phyloP scores from a whole-genome alignment of 2,329 filamentous ascomycete genomes.

The Neofusicoccum cordaticola region DNA sequence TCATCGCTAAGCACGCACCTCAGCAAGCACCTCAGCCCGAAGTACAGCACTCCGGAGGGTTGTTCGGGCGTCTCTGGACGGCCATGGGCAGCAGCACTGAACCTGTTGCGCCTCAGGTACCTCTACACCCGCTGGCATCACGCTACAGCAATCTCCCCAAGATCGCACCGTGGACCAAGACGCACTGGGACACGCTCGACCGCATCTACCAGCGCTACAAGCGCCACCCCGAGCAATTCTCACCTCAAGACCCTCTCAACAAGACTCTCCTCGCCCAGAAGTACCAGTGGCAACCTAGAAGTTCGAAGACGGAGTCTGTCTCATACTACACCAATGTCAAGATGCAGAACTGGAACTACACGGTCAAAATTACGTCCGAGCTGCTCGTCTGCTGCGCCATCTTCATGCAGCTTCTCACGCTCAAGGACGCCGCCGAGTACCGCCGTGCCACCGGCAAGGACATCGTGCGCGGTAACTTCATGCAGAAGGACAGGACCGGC shows the following conservation, averaged over 20 bases:
- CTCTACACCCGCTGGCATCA: slow-evolving; percentile 27
- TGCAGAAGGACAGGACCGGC: background rate
- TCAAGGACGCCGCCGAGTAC: slow-evolving; percentile 7
- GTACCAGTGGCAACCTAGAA: slow-evolving; percentile 24
- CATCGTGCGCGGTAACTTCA: background rate
- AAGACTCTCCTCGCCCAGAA: slow-evolving; percentile 28
- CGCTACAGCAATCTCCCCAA: slow-evolving; percentile 30
- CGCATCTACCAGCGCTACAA: slow-evolving; percentile 33
- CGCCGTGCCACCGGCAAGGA: background rate
- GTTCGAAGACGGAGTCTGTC: background rate
- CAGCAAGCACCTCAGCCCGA: background rate
- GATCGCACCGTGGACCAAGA: slow-evolving; percentile 39
- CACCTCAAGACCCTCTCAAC: slow-evolving; percentile 26
- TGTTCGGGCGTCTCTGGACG: slow-evolving; percentile 25
- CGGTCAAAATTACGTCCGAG: slow-evolving; percentile 29
- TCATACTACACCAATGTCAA: slow-evolving; percentile 7
- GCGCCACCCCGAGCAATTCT: slow-evolving; percentile 32
- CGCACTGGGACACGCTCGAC: slow-evolving; percentile 40
- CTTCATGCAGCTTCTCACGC: slow-evolving; percentile 15
- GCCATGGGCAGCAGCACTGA: slow-evolving; percentile 20
- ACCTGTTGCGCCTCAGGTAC: slow-evolving; percentile 18
- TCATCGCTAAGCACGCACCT: background rate
- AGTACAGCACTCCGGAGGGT: slow-evolving; percentile 19
- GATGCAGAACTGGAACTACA: slow-evolving; percentile 31
- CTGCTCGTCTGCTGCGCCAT: slow-evolving; percentile 31